Percentiles rank a stretch among this genome's conserved stretches.
Conservation (phyloP, 306 rosid genomes). For the Malus domestica region DNA sequence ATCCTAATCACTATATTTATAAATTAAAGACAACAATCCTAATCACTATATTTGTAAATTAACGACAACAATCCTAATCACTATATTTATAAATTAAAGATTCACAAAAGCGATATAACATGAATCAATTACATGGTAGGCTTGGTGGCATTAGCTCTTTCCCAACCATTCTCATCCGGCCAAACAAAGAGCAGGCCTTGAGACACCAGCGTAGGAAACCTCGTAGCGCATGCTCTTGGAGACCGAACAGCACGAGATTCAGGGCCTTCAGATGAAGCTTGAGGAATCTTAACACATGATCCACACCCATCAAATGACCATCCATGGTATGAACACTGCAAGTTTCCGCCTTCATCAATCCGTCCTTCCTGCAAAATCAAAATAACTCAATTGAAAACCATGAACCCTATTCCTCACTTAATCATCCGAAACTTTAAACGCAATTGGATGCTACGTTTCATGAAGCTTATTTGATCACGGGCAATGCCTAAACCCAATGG, state of each 20-base stretch:
- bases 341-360: slow-evolving; percentile 83
- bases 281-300: slow-evolving; percentile 77
- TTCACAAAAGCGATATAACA: not conserved
- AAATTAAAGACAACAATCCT: not conserved
- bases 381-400: slow-evolving; percentile 2
- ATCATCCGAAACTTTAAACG: not conserved
- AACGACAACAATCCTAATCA: not conserved
- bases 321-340: slow-evolving; percentile 97
- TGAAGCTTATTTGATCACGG: too few species aligned
- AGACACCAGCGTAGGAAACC: slow-evolving; percentile 77
- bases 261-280: slow-evolving; percentile 80
- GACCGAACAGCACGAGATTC: slow-evolving; percentile 79
- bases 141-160: slow-evolving; percentile 64
- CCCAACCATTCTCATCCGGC: slow-evolving; percentile 99
- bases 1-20: not conserved
- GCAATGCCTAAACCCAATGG: too few species aligned
- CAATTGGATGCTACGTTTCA: not conserved
- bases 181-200: slow-evolving; percentile 97
- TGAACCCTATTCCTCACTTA: not conserved
- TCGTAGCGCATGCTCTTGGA: slow-evolving; percentile 74
- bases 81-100: not conserved
- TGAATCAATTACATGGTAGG: slow-evolving; percentile 63
- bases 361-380: slow-evolving; percentile 72
- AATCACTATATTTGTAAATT: not conserved
- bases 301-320: slow-evolving; percentile 95